Base-by-base conservation (phyloP, 108 stramenopile species). In the Nitzschia sp. region DNA sequence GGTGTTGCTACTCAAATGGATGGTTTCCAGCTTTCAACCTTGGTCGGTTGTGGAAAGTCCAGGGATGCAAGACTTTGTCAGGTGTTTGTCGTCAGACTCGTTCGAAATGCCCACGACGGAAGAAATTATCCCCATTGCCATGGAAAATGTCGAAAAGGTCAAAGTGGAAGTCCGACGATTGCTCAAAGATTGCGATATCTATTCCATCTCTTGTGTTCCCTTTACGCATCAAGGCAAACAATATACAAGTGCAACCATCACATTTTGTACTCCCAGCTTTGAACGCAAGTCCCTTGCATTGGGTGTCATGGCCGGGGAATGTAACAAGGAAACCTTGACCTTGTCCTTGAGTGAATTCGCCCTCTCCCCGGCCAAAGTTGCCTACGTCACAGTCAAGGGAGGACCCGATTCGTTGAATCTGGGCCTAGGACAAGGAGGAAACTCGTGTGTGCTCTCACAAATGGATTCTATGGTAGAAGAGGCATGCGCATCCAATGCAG, bases 191-290 rank as follows among this genome's bases (percentile, higher is more conserved):
- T 33, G 54, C 21, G 54, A 67, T 23, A 13, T 4, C 3, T 67
- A 55, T 67, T 54, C 66, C 8, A 15, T 67, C 13, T 18, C 8
- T 17, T 67, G 48, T 32, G 4, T 56, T 3, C 18, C 21, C 9
- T 55, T 56, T 19, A 15, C 1, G 31, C 15, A 32, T 13, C 38
- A 31, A 47, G 45, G 57, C 45, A 64, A 36, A 9, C 8, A 4
- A 1, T 67, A 53, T 25, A 65, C 45, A 26, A 32, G 59, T 23
- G 74, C 67, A 3, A 24, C 35, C 17, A 9, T 75, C 17, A 56
- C 66, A 25, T 67, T 75, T 1, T 75, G 74, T 38, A 38, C 59
- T 36, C 54, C 58, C 13, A 26, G 17, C 34, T 67, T 67, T 42
- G 46, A 59, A 54, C 47, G 55, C 19, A 25, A 54, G 2, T 67